Base-by-base conservation (phyloP, 768 basidiomycete genomes). In the Lactifluus rugatus region DNA sequence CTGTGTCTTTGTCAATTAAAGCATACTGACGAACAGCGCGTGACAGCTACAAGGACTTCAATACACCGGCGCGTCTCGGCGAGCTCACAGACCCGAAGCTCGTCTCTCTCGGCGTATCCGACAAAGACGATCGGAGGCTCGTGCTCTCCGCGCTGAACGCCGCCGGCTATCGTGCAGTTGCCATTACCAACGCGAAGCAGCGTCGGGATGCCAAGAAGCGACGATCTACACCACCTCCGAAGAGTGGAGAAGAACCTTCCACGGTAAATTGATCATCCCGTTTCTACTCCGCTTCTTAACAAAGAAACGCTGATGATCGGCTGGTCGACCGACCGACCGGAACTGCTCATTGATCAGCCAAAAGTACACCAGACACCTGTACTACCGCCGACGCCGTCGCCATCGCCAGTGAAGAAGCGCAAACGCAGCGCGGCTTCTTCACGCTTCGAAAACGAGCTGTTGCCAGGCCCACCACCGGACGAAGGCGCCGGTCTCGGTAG, bases 31-130 rank as follows among this genome's bases (percentile, higher is more conserved):
- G n/a, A 19, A n/a, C 3, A 5, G 14, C 48, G 34, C 45, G 32
- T 25, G 5, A 4, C 69, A 91, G 89, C 62, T 91, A 87, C 71
- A 89, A 86, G 66, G 75, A 81, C 23, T 78, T 77, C 66, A 84
- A 83, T 64, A 85, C 88, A 0, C 77, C 81, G 5, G 69, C 75
- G 17, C 74, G 77, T 62, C 78, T 93, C 9, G 69, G 72, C 2
- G 74, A 75, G 53, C 72, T 93, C 34, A 82, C 78, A 28, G 81
- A 89, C 51, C 61, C 72, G 13, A 83, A 82, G 65, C 76, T 93
- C 21, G 71, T 72, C 17, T 72, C 74, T 4, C 70, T 80, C 14
- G 87, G 87, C 0, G 66, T 93, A 19, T 74, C 75, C 9, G 79
- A 79, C 57, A 85, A 85, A 65, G 85, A 86, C 19, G 76, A 82